Conservation (phyloP, 1,139 yeast genomes). For the Arxiozyma bovina region DNA sequence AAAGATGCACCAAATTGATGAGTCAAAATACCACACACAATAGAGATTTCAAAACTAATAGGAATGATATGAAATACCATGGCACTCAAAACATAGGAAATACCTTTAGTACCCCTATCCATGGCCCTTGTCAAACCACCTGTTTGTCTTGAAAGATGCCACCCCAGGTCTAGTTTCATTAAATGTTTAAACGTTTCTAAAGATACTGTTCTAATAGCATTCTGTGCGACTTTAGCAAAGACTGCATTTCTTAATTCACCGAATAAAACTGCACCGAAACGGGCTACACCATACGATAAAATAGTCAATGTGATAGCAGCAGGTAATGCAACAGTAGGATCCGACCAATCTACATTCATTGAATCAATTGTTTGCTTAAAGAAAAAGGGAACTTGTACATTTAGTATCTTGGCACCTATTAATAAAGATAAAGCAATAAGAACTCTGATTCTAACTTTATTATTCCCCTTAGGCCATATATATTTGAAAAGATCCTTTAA, state of each 20-base stretch:
- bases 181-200: conserved; percentile 78
- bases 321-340: conserved; percentile 42
- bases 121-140: conserved; percentile 95
- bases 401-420: conserved; percentile 71
- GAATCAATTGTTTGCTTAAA: conserved; percentile 83
- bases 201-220: conserved; percentile 87
- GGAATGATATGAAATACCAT: conserved; percentile 97
- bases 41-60: conserved; percentile 78
- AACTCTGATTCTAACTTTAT: conserved; percentile 66
- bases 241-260: conserved; percentile 93
- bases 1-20: conserved; percentile 84
- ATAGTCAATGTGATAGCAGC: conserved; percentile 61
- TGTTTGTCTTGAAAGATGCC: conserved; percentile 85
- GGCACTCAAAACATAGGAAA: conserved; percentile 82
- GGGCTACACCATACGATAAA: conserved; percentile 84
- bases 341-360: conserved; percentile 85
- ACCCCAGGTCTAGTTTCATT: conserved; percentile 75
- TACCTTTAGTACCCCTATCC: conserved; percentile 97
- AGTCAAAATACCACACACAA: conserved; percentile 88
- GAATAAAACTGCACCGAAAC: conserved; percentile 88
- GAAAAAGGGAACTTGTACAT: conserved; percentile 92
- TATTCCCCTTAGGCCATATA: conserved; percentile 81
- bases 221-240: conserved; percentile 91
- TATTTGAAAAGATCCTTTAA: conserved; percentile 57
- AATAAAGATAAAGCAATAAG: conserved; percentile 62